phyloP scores from a whole-genome alignment of 805 yeast species.

The Osmozyma mogii region DNA sequence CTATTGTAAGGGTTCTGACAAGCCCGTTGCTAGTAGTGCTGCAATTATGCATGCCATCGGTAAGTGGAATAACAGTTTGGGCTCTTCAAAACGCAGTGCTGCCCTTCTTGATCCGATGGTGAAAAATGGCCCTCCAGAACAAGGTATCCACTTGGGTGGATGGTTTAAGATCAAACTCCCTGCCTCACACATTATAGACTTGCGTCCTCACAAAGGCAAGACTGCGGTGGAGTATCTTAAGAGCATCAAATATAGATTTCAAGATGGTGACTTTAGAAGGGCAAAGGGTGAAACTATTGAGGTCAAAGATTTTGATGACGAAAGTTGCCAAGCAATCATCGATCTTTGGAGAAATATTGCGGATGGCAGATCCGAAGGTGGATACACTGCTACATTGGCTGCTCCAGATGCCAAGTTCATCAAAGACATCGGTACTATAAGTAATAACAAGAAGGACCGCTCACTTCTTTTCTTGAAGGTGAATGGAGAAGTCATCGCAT shows the following conservation, averaged over 20 bases:
- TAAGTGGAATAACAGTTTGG: constrained; percentile 24
- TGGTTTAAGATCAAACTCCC: constrained; percentile 30
- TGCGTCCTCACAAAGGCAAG: constrained; percentile 25
- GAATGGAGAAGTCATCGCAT: constrained; percentile 28
- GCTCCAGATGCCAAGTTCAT: constrained; percentile 26
- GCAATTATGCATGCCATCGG: constrained; percentile 30
- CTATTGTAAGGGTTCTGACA: constrained; percentile 28
- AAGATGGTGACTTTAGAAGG: constrained; percentile 23
- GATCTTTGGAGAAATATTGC: constrained; percentile 34
- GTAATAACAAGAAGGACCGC: constrained; percentile 17
- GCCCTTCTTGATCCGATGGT: constrained; percentile 32
- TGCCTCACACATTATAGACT: constrained; percentile 33
- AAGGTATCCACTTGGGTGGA: constrained; percentile 28
- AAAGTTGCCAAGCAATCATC: constrained; percentile 23
- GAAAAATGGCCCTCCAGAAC: constrained; percentile 21
- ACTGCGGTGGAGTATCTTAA: constrained; percentile 29
- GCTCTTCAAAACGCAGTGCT: constrained; percentile 20
- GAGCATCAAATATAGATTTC: constrained; percentile 33
- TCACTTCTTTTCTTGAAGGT: constrained; percentile 31
- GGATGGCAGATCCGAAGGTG: constrained; percentile 25
- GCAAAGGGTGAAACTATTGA: constrained; percentile 30
- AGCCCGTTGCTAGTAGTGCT: constrained; percentile 34
- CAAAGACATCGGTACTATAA: constrained; percentile 17
- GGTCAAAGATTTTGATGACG: constrained; percentile 20
- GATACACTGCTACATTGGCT: constrained; percentile 29